Conservation (phyloP, 1,139 yeast species). For the Geotrichum restrictum region DNA sequence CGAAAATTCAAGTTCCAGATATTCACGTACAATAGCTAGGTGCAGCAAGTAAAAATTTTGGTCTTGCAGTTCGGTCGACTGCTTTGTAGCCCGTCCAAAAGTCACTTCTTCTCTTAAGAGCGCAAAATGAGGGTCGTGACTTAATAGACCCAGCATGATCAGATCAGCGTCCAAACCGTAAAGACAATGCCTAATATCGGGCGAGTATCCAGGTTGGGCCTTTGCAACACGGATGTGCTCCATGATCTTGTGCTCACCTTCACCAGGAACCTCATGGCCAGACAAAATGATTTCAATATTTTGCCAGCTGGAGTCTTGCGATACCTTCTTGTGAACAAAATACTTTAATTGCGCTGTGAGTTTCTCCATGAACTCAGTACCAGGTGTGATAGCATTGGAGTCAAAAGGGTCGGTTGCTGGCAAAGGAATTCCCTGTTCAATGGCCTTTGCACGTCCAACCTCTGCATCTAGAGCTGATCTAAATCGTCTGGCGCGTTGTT, state of each 20-base stretch:
- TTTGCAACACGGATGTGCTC: conserved; percentile 82
- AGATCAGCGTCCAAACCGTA: conserved; percentile 98
- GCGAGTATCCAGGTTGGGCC: conserved; percentile 78
- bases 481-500: conserved; percentile 92
- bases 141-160: conserved; percentile 89
- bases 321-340: conserved; percentile 83
- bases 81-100: conserved; percentile 58
- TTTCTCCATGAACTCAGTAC: conserved; percentile 94
- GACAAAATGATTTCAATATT: conserved; percentile 77
- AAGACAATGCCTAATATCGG: conserved; percentile 88
- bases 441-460: conserved; percentile 61
- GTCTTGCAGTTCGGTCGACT: conserved; percentile 56
- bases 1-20: conserved; percentile 77
- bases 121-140: conserved; percentile 96
- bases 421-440: conserved; percentile 56
- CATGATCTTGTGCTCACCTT: conserved; percentile 98
- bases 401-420: conserved; percentile 63
- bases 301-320: conserved; percentile 89
- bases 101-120: conserved; percentile 91
- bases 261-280: conserved; percentile 98
- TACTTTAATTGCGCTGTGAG: conserved; percentile 77
- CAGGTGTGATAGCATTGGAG: conserved; percentile 97
- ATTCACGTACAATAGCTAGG: conserved; percentile 82
- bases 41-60: conserved; percentile 83
- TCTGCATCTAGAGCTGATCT: conserved; percentile 92